phyloP scores from a whole-genome alignment of 1,284 basidiomycete genomes.

The Violaceomyces palustris region DNA sequence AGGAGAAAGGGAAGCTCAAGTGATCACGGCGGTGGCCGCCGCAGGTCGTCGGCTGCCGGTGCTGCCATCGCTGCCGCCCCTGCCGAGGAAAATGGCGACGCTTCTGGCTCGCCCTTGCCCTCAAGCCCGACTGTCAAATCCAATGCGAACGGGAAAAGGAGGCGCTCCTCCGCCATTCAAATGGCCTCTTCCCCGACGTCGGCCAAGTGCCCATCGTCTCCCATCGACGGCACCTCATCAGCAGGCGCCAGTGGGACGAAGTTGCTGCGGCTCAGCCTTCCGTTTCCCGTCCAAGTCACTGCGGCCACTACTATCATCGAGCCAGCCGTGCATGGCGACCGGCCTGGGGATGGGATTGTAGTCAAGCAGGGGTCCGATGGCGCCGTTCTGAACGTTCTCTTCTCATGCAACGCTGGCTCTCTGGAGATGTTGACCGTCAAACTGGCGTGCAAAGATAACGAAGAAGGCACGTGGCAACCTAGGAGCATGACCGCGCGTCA shows the following conservation, averaged over 20 bases:
- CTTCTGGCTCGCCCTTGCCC: no score
- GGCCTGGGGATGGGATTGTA: no score
- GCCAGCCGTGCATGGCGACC: no score
- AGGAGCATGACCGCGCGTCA: conserved; percentile 12
- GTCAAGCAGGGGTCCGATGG: background rate
- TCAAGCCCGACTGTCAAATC: conserved; percentile 2
- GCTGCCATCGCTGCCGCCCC: no score
- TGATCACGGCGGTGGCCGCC: no score
- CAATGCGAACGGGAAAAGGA: conserved; percentile 38
- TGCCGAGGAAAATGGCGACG: no score
- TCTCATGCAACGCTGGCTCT: conserved; percentile 20
- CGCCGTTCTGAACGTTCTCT: conserved; percentile 16
- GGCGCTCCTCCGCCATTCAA: conserved; percentile 18
- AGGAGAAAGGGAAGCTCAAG: no score
- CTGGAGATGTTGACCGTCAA: conserved; percentile 22
- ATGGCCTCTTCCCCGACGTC: conserved; percentile 3
- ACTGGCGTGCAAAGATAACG: conserved; percentile 1
- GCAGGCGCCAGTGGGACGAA: background rate
- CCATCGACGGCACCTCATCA: conserved; percentile 1
- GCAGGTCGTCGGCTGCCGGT: no score
- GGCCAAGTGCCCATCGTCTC: background rate
- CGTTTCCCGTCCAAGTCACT: conserved; percentile 30
- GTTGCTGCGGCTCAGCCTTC: conserved; percentile 24
- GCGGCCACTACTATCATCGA: conserved; percentile 21
- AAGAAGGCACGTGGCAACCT: conserved; percentile 1